Base-by-base conservation (phyloP, 176 grass and related monocot genomes). In the Tuctoria greenei region DNA sequence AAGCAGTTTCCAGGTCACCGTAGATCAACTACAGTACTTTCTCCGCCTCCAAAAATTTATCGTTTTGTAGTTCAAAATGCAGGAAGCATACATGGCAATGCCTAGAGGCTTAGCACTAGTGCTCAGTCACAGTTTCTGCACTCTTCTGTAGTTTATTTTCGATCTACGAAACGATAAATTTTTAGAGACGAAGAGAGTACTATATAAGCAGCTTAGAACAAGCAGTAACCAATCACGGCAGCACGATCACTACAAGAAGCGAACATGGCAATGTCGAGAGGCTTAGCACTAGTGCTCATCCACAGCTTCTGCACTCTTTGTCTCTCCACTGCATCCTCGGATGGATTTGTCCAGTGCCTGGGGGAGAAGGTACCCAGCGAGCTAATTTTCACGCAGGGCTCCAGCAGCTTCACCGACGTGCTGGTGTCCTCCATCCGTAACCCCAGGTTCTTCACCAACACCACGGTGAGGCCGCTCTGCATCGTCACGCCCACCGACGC, bases 391-490 rank as follows among this genome's bases (percentile, higher is more conserved):
- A 82, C 40, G 23, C 60, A 73, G 67, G 44, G 5, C 44, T 55
- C 64, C 17, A 42, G 17, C 67, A 50, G n/a, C 73, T 96, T 89
- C 83, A n/a, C 20, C 47, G 2, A 28, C 71, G 59, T 96, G 45
- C 81, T 96, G 4, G 65, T 77, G 6, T 92, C 89, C 9, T 85
- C 89, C 60, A 67, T 96, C 25, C n/a, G 60, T 14, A 96, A 92
- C 65, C 64, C 87, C 2, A 54, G 51, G 67, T 79, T 85, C 60
- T 74, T 82, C 38, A 72, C 60, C 10, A 66, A 25, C 62, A 38
- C 51, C 1, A 96, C 70, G 24, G 78, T 11, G 74, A 78, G 81
- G 75, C 92, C 89, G n/a, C 70, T 92, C 23, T 61, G 72, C 81
- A 82, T 96, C 59, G 23, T 96, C 10, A 79, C 81, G 14, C 77